phyloP scores from a whole-genome alignment of 805 yeast genomes.

The Tetrapisispora pingtungensis region DNA sequence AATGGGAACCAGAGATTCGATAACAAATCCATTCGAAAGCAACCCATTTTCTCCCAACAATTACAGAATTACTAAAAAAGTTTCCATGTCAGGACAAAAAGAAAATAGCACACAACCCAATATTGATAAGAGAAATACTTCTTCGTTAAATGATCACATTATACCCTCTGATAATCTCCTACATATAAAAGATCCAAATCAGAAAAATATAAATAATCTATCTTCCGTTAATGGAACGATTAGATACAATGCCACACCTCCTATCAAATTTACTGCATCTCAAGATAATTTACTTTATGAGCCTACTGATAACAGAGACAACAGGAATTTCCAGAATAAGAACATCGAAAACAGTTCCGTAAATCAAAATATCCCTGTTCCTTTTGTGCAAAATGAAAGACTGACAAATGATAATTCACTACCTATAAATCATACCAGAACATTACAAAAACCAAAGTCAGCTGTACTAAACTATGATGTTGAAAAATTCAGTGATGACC shows the following conservation, averaged over 20 bases:
- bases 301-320: too few species aligned
- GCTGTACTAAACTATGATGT: neutral
- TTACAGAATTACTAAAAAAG: conserved; percentile 7
- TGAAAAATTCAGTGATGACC: conserved; percentile 2
- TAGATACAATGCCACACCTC: conserved; percentile 4
- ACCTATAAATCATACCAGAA: neutral
- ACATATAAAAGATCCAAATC: neutral
- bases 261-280: neutral
- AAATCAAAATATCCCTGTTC: neutral
- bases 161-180: conserved; percentile 3
- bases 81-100: conserved; percentile 3
- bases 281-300: neutral
- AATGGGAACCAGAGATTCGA: conserved; percentile 3
- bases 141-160: conserved; percentile 13
- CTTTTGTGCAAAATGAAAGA: too few species aligned
- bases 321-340: too few species aligned
- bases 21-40: neutral
- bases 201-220: neutral
- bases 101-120: neutral
- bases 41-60: conserved; percentile 7
- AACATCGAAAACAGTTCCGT: neutral
- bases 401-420: neutral
- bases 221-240: neutral
- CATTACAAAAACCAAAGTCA: neutral
- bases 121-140: neutral